Base-by-base conservation (phyloP, 2,329 filamentous ascomycete genomes). In the Neonectria sp. region DNA sequence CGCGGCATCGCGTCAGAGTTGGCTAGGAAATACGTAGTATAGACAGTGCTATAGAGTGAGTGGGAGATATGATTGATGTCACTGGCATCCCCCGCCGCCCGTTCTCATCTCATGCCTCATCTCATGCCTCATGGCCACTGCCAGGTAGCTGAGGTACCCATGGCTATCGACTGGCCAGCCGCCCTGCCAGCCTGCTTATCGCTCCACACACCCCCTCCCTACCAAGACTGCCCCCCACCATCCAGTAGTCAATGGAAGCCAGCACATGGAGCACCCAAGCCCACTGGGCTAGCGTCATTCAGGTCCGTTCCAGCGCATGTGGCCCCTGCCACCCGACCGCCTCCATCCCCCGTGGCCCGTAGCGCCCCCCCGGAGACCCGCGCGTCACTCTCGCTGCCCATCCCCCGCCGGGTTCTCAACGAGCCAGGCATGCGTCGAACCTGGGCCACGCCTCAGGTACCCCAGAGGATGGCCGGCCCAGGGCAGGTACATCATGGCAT, bases 281-380 rank as follows among this genome's bases (percentile, higher is more conserved):
- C 29, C 63, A 51, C 63, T 61, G 63, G 57, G 58, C 68, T 71
- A 66, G 68, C 64, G 66, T 60, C 58, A 58, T 66, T 64, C 59
- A 56, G 53, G 55, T 35, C 55, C 52, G 43, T 60, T 67, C 56
- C 69, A 70, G 67, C 49, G 64, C 69, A 69, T 68, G 68, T 71
- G 68, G 60, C 60, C 61, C 67, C 60, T 63, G 48, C 49, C 46
- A 49, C 46, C 63, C 60, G 58, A 45, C 55, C 43, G 58, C 60
- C 71, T 49, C 43, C 40, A 24, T 29, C 33, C 45, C 27, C 46
- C 46, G 46, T 49, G 25, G 45, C 57, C 60, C 51, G 55, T 53
- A 49, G 52, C 24, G 55, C 52, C 56, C 46, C 55, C 46, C 60
- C 55, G 65, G 35, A 62, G 67, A 64, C 73, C 71, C 67, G 67